A percentile compares a stretch with the other conserved stretches of the same genome.
Evolutionary conservation across 495 filamentous ascomycete species (phyloP).

Genomic region (Tuber brumale): DNA sequence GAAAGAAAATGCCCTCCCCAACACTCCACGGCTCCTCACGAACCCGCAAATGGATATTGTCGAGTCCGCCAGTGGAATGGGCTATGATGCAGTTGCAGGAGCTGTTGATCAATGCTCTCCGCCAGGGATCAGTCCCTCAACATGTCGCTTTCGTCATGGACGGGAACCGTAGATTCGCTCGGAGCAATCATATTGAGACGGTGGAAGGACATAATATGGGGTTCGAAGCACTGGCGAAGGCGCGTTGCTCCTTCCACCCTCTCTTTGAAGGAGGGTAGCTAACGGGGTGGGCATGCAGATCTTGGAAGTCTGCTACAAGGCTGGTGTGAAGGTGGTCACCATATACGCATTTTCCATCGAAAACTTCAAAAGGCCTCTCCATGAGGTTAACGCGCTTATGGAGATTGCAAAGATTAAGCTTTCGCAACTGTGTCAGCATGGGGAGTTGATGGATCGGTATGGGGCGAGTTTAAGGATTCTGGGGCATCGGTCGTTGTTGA

Average conservation of each 20-base stretch:
- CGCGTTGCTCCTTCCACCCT: slow-evolving; percentile 41
- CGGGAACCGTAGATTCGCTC: slow-evolving; percentile 86
- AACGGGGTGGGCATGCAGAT: slow-evolving; percentile 50
- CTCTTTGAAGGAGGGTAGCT: background rate
- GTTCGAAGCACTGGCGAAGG: slow-evolving; percentile 85
- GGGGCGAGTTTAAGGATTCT: slow-evolving; percentile 79
- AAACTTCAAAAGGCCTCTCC: slow-evolving; percentile 97
- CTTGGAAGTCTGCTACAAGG: slow-evolving; percentile 95
- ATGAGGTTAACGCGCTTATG: slow-evolving; percentile 96
- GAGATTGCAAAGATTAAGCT: slow-evolving; percentile 95
- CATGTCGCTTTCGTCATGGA: slow-evolving; percentile 99
- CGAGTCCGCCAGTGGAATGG: slow-evolving; percentile 85
- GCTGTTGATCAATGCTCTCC: slow-evolving; percentile 75
- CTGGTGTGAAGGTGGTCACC: slow-evolving; percentile 87
- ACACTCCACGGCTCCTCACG: slow-evolving; percentile 39
- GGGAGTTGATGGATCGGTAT: slow-evolving; percentile 86
- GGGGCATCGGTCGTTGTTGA: slow-evolving; percentile 71
- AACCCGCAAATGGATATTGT: slow-evolving; percentile 73
- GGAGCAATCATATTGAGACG: slow-evolving; percentile 85
- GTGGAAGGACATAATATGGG: slow-evolving; percentile 95
- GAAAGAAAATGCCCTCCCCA: slow-evolving; percentile 19
- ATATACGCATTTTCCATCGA: slow-evolving; percentile 98
- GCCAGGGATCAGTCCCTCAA: slow-evolving; percentile 81
- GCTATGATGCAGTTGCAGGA: slow-evolving; percentile 63
- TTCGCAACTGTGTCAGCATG: slow-evolving; percentile 81